Percentiles rank a stretch among this genome's conserved stretches.
Conservation (phyloP, 257 asterid species). For the Rauvolfia tetraphylla region DNA sequence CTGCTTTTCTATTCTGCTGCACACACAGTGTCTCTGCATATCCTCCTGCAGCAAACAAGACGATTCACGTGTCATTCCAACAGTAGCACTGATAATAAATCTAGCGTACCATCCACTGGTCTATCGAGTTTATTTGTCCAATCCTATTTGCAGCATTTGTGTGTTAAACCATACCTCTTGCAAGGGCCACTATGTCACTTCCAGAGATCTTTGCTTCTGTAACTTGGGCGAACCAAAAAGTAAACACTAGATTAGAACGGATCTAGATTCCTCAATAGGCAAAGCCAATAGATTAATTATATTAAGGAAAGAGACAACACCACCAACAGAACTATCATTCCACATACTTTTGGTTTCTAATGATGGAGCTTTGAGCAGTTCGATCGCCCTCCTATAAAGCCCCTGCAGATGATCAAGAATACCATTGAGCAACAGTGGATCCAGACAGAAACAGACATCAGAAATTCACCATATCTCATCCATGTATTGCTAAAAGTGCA, state of each 20-base stretch:
- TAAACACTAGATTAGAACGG: background rate
- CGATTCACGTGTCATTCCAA: background rate
- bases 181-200: conserved; percentile 76
- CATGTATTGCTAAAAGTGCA: background rate
- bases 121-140: background rate
- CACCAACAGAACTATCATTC: background rate
- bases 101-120: background rate
- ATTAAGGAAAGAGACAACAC: background rate
- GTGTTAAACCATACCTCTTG: conserved; percentile 53
- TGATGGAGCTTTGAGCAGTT: conserved; percentile 76
- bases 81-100: background rate
- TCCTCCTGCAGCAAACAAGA: conserved; percentile 56
- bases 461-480: background rate
- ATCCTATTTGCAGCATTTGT: background rate
- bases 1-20: conserved; percentile 78
- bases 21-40: conserved; percentile 70
- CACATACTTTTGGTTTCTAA: conserved; percentile 55
- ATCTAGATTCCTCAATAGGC: background rate
- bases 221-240: conserved; percentile 29
- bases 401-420: conserved; percentile 48
- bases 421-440: background rate
- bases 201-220: conserved; percentile 28
- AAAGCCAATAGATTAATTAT: background rate
- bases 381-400: conserved; percentile 84
- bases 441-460: background rate